Evolutionary conservation across 495 filamentous ascomycete genomes (phyloP), one percentile per base, ranked within the genome.

Genomic region (Hyaloscypha finlandica): DNA sequence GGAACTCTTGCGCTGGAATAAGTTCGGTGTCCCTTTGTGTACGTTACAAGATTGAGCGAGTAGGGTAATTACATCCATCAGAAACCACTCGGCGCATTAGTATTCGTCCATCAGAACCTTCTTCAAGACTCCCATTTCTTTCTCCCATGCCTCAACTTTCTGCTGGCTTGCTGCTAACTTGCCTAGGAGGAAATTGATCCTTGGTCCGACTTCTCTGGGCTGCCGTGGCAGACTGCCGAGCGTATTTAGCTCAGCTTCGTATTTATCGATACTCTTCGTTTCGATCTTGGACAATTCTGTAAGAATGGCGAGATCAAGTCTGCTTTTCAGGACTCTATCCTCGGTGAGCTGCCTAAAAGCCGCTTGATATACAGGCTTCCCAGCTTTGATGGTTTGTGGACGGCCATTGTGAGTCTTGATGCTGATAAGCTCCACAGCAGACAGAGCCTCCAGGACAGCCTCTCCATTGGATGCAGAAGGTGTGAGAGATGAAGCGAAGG

Each of bases 391-490:
- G 39, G 78, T 80, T 32, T 85, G 82, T 2, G 95, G 95, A 6
- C 92, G 90, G 8, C 94, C 94, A 65, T 90, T 86, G 45, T 73
- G 65, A 5, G 86, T 86, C n/a, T 84, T 81, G 64, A 99, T 85
- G 20, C 88, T 85, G 76, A 99, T 93, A 32, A 99, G 86, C 75
- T 97, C 96, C 0, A 90, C 88, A 75, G 94, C 91, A 68, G 93
- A 90, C 8, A 99, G 86, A 2, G 88, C 88, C 65, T 90, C 90
- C 5, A 99, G 81, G 0, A 87, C 89, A 5, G 82, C 74, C 71
- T 97, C 94, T 64, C 89, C 88, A 67, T 77, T 79, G 14, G 76
- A 63, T 1, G 78, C 80, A 1, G 61, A 70, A 3, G 80, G 39
- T 0, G 77, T 78, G 6, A 77, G 75, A 2, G 85, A 81, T 0